These are phyloP conservation scores for Pichia insulana DNA, from an alignment of 805 yeast genomes.

Conservation along the genomic window DNA sequence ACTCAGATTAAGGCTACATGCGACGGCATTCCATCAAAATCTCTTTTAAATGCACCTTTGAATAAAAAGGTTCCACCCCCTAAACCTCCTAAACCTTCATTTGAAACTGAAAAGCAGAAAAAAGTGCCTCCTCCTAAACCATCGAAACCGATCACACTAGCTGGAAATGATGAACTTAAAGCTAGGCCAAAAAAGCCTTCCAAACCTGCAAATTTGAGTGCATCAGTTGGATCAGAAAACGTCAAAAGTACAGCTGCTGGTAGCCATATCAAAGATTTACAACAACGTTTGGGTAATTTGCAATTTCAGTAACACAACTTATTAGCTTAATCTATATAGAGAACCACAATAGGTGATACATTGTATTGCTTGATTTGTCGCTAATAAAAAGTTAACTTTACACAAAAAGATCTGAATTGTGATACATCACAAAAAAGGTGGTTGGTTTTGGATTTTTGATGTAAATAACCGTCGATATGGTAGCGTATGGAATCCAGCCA, in stretches of 20 bases:
- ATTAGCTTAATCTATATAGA: no score
- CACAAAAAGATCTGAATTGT: neutral
- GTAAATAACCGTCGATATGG: neutral
- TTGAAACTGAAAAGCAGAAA: neutral
- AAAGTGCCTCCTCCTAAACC: constrained; percentile 9
- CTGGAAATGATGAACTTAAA: no score
- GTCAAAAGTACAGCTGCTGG: constrained; percentile 17
- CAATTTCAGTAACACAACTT: constrained; percentile 17
- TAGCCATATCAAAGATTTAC: constrained; percentile 25
- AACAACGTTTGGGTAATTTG: constrained; percentile 20
- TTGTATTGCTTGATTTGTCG: neutral
- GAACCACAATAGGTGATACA: neutral
- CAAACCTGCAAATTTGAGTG: constrained; percentile 3
- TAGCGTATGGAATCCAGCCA: neutral
- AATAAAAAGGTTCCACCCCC: constrained; percentile 13
- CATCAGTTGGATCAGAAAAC: neutral
- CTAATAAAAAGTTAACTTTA: neutral
- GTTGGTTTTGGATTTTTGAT: neutral
- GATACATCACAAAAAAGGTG: neutral
- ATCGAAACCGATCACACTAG: no score
- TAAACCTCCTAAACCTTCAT: constrained; percentile 2
- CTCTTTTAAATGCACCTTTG: neutral
- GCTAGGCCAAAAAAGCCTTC: constrained; percentile 8
- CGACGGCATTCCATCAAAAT: constrained; percentile 4
- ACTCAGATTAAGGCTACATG: neutral